Evolutionary conservation across 2,329 filamentous ascomycete species (phyloP), one percentile per base, ranked within the genome.

Genomic region (Apiospora hydei): DNA sequence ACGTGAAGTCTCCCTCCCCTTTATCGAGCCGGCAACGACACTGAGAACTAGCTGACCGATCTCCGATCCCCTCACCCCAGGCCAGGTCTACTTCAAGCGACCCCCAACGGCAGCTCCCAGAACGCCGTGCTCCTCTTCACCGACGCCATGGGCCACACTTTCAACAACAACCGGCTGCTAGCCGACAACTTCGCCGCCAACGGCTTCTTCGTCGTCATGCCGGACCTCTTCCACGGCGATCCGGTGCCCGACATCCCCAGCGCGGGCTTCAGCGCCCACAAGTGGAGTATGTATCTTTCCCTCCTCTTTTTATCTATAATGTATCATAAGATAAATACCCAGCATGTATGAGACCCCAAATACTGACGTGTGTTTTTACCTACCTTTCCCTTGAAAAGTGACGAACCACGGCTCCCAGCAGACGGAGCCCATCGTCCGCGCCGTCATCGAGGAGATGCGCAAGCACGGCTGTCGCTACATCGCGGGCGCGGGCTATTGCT

Each of bases 141-240:
- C 73, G 90, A 92, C 76, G 85, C 90, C 74, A 86, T 90, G 73
- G 90, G 90, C 75, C 84, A 89, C 75, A 79, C 82, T 49, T 88
- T 87, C 80, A 81, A 82, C 80, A 87, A 72, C 46, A 71, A 69
- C 41, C 68, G 70, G 43, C 73, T 72, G 38, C 85, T 91, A 76
- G 90, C 90, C 74, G 90, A 92, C 82, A 85, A 89, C 76, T 90
- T 88, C 78, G 90, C 90, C 71, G 84, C 86, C 72, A 88, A 88
- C 77, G 90, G 89, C 76, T 92, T 91, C 81, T 85, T 90, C 72
- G 84, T 85, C 74, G 83, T 90, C 70, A 84, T 91, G 76, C 90
- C 90, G 8, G 90, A 92, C 78, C 83, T 92, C 72, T 90, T 91
- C 84, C 80, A 85, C 71, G 88, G 87, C 73, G 86, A 90, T 74